These are phyloP conservation scores for Elasticomyces elasticus DNA, from an alignment of 495 filamentous ascomycete species.

Conservation along the genomic window DNA sequence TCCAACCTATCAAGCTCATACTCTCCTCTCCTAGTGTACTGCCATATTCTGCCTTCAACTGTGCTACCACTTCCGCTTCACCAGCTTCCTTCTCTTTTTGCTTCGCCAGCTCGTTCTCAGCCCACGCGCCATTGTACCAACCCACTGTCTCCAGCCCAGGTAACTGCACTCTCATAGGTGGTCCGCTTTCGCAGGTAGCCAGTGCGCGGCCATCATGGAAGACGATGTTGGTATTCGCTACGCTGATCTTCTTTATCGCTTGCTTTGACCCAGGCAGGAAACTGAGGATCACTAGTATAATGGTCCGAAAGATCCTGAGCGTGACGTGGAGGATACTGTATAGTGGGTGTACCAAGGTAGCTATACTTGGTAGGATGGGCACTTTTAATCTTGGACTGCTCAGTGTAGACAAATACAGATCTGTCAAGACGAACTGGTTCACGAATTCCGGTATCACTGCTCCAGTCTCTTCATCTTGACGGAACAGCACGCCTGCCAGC, in stretches of 20 bases:
- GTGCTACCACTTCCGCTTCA: conserved; percentile 1
- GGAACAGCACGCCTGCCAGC: conserved; percentile 54
- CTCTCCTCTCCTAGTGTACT: neutral
- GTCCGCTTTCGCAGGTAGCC: conserved; percentile 57
- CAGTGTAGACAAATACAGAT: conserved; percentile 45
- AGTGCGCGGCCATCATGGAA: conserved; percentile 58
- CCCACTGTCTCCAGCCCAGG: conserved; percentile 53
- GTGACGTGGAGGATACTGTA: conserved; percentile 36
- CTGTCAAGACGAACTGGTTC: conserved; percentile 56
- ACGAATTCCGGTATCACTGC: conserved; percentile 47
- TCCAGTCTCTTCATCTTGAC: conserved; percentile 22
- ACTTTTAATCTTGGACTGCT: conserved; percentile 34
- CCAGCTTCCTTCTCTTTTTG: neutral
- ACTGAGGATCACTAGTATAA: conserved; percentile 45
- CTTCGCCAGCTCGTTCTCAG: conserved; percentile 38
- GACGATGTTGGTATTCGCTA: conserved; percentile 51
- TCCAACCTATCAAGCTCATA: conserved; percentile 40
- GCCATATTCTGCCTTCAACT: conserved; percentile 39
- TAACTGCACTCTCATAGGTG: conserved; percentile 51
- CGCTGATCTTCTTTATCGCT: conserved; percentile 50
- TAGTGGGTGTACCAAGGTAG: conserved; percentile 46
- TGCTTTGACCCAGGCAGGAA: conserved; percentile 43
- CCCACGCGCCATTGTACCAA: conserved; percentile 50
- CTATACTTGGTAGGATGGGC: conserved; percentile 51
- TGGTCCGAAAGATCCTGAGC: conserved; percentile 39